Evolutionary conservation across 2,329 filamentous ascomycete genomes (phyloP).

Genomic region (Pseudogymnoascus sp.): DNA sequence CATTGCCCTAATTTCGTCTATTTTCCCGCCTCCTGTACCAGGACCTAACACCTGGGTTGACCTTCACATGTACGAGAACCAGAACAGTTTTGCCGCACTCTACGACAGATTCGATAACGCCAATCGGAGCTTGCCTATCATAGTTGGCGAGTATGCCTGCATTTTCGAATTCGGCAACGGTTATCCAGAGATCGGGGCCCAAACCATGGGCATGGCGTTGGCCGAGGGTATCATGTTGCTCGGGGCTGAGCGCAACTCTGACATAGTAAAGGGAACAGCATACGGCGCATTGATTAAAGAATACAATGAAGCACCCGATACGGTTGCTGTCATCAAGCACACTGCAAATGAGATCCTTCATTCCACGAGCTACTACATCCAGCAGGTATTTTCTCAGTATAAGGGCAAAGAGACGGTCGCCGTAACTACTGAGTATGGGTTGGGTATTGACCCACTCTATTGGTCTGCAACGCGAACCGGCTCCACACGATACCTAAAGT

Average conservation of each 20-base stretch:
- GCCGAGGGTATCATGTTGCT: constrained; percentile 20
- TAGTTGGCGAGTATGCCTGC: neutral
- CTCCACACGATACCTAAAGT: neutral
- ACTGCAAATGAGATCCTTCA: constrained; percentile 17
- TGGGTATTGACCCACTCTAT: constrained; percentile 20
- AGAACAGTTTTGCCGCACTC: neutral
- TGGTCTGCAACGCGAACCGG: constrained; percentile 25
- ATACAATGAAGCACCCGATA: constrained; percentile 24
- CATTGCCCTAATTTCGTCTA: neutral
- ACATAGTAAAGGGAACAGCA: constrained; percentile 29
- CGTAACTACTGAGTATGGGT: constrained; percentile 17
- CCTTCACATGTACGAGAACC: neutral
- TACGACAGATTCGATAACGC: neutral
- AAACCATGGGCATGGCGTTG: constrained; percentile 9
- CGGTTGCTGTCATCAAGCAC: constrained; percentile 19
- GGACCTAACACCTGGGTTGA: neutral
- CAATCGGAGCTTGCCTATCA: neutral
- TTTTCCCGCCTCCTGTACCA: neutral
- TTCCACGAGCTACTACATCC: constrained; percentile 19
- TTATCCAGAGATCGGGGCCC: neutral
- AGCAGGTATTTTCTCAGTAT: constrained; percentile 21
- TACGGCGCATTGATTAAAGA: constrained; percentile 31
- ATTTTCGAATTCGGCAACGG: neutral
- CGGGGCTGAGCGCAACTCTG: constrained; percentile 27
- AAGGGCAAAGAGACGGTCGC: constrained; percentile 18